Conservation (phyloP, 2,329 filamentous ascomycete genomes). For the Lithohypha guttulata region DNA sequence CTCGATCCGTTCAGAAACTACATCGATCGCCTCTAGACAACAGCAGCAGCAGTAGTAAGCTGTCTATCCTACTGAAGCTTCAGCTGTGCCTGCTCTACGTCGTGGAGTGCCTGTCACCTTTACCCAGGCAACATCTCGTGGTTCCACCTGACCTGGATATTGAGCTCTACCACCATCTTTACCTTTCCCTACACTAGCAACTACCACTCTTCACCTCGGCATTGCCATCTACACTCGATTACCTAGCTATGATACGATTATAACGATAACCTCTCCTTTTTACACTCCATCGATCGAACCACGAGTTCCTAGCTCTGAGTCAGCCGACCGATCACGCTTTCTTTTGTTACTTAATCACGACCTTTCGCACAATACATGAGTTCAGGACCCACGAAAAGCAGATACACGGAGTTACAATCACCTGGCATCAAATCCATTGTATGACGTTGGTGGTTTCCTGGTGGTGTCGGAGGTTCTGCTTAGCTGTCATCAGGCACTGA, state of each 20-base stretch:
- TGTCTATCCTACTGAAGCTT: background rate
- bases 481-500: slow-evolving; percentile 20
- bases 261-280: slow-evolving; percentile 17
- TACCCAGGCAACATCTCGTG: slow-evolving; percentile 7
- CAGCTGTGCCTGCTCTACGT: background rate
- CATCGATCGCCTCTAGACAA: no score
- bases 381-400: slow-evolving; percentile 19
- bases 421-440: slow-evolving; percentile 11
- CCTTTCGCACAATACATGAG: slow-evolving; percentile 20
- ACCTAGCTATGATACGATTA: slow-evolving; percentile 9
- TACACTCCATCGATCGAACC: slow-evolving; percentile 20
- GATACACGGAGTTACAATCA: slow-evolving; percentile 19
- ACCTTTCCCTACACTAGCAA: background rate
- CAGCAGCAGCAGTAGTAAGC: no score
- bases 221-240: background rate
- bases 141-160: slow-evolving; percentile 1
- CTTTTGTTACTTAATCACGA: slow-evolving; percentile 20
- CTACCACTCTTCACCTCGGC: slow-evolving; percentile 2
- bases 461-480: slow-evolving; percentile 14
- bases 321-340: slow-evolving; percentile 16
- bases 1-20: no score
- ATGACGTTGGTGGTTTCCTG: slow-evolving; percentile 18
- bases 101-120: slow-evolving; percentile 2
- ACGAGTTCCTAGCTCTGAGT: slow-evolving; percentile 22
- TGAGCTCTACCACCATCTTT: background rate